Conservation (phyloP, 805 yeast species). For the Yamadazyma scolyti region DNA sequence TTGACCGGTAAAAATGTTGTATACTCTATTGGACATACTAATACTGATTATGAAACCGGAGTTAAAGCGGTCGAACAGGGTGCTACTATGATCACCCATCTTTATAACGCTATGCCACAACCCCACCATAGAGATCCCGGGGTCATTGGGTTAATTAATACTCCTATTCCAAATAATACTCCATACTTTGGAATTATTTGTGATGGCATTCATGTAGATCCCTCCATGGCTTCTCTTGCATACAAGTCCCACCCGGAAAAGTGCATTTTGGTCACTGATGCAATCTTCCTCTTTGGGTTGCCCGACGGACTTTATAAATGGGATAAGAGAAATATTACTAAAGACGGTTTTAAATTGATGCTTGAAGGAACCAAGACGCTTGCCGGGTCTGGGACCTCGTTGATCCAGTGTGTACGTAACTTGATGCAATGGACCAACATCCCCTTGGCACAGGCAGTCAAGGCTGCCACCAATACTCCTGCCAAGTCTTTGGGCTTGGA, state of each 20-base stretch:
- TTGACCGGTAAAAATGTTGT: conserved; percentile 29
- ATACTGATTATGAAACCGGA: conserved; percentile 35
- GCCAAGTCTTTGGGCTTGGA: conserved; percentile 45
- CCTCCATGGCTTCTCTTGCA: conserved; percentile 47
- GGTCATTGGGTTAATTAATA: conserved; percentile 45
- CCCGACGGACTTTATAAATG: conserved; percentile 55
- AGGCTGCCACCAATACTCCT: conserved; percentile 53
- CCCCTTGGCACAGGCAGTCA: conserved; percentile 49
- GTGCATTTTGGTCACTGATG: conserved; percentile 55
- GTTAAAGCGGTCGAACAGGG: conserved; percentile 47
- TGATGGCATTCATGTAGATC: conserved; percentile 60
- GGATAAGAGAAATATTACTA: conserved; percentile 46
- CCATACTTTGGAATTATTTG: conserved; percentile 55
- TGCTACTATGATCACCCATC: conserved; percentile 58
- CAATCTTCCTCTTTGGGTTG: conserved; percentile 55
- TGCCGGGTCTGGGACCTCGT: conserved; percentile 60
- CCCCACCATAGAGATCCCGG: conserved; percentile 60
- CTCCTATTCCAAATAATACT: conserved; percentile 20
- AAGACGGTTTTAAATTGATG: conserved; percentile 43
- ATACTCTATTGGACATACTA: conserved; percentile 48
- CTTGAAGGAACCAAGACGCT: conserved; percentile 54
- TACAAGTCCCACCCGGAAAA: conserved; percentile 51
- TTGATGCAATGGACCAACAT: conserved; percentile 48
- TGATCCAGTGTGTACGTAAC: conserved; percentile 49
- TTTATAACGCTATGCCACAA: conserved; percentile 61